Base-by-base conservation (phyloP, 176 grass and related monocot species). In the Areca catechu region DNA sequence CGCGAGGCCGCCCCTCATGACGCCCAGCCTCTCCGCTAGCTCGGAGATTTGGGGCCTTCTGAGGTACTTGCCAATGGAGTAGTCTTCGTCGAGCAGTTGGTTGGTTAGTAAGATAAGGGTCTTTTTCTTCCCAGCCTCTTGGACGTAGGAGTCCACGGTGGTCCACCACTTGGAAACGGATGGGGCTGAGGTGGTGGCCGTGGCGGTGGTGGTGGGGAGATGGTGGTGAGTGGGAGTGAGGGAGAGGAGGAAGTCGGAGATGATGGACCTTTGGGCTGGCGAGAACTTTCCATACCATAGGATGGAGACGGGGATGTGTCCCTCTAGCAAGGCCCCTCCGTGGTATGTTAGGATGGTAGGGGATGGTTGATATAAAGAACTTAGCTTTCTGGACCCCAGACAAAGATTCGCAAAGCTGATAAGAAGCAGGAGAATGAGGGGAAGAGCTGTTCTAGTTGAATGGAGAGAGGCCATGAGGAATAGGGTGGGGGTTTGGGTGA, bases 211-310 rank as follows among this genome's bases (percentile, higher is more conserved):
- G 21, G 67, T 7, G 25, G 61, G 43, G 10, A 17, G 69, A 20
- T 24, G 43, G 4, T n/a, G 22, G 18, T 29, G 50, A 4, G 66
- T 70, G 1, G 83, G 86, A 18, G 80, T 88, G 55, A 91, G 78
- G 19, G 92, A 97, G 54, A 77, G 77, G 16, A 97, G 54, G 72
- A 97, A 97, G 68, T 91, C 82, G 19, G 80, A 58, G 22, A 91
- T 18, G 56, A 90, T 51, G 16, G 80, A 71, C 62, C 81, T 86
- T 60, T 97, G 86, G 64, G 76, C 66, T 10, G 77, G 71, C 3
- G 86, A 74, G 71, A 97, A 97, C n/a, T 72, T 29, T 23, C 92
- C 92, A 12, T 97, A 97, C 77, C 85, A 97, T 6, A 97, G 74
- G 16, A 91, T 70, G 29, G 92, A 97, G 19, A 91, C 48, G 3